Evolutionary conservation across 2,329 filamentous ascomycete genomes (phyloP).

Genomic region (Ilyonectria sp.): DNA sequence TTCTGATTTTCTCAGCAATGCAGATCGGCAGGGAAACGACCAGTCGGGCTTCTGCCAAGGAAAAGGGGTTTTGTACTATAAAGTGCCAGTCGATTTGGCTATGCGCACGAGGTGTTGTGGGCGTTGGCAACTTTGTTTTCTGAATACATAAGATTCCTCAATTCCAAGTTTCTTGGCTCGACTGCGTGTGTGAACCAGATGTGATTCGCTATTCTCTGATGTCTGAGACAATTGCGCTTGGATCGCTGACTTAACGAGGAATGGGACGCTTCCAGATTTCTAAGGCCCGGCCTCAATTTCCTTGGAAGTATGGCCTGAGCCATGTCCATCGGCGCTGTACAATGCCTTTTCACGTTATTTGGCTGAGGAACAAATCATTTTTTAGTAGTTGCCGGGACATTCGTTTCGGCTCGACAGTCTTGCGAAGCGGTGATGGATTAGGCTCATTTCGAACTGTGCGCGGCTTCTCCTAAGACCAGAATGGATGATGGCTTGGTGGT

Average conservation of each 20-base stretch:
- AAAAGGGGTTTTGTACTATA: not conserved
- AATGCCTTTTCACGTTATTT: no score
- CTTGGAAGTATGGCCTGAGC: no score
- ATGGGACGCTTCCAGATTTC: no score
- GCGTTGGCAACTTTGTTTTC: not conserved
- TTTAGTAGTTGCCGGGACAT: no score
- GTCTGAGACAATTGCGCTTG: no score
- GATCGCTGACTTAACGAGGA: no score
- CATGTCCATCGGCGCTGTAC: no score
- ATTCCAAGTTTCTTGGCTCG: not conserved
- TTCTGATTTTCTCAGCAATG: not conserved
- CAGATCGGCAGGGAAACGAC: not conserved
- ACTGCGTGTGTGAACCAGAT: not conserved
- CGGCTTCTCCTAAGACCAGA: not conserved
- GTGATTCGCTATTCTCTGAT: not conserved
- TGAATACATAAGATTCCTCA: not conserved
- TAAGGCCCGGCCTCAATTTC: no score
- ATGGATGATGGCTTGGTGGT: not conserved
- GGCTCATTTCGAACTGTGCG: not conserved
- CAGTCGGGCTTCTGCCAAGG: not conserved
- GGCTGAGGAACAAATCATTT: no score
- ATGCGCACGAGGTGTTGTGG: conserved; percentile 1
- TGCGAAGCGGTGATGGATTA: not conserved
- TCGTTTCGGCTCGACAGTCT: no score
- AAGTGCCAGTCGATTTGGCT: not conserved